Conservation (phyloP, 495 filamentous ascomycete species). For the Penicillium parvum region DNA sequence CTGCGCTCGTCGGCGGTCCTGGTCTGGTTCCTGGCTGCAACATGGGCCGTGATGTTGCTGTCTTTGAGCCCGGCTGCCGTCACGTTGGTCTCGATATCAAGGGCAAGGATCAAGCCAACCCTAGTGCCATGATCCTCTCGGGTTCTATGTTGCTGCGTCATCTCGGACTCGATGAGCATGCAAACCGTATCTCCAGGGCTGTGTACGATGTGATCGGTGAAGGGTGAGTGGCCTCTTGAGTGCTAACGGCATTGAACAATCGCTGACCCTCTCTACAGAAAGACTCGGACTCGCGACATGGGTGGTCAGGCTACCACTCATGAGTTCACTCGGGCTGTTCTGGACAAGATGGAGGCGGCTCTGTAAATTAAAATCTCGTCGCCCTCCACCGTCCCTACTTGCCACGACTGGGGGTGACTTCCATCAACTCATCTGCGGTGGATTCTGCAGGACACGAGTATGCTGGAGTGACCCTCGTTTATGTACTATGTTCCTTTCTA, state of each 20-base stretch:
- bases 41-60: slow-evolving; percentile 97
- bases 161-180: slow-evolving; percentile 93
- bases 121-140: slow-evolving; percentile 89
- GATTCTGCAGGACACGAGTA: slow-evolving; percentile 11
- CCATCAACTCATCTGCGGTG: slow-evolving; percentile 3
- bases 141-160: slow-evolving; percentile 96
- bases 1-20: slow-evolving; percentile 95
- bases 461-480: slow-evolving; percentile 19
- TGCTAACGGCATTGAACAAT: slow-evolving; percentile 10
- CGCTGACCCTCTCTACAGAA: slow-evolving; percentile 46
- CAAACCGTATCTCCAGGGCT: slow-evolving; percentile 95
- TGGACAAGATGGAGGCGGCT: slow-evolving; percentile 83
- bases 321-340: slow-evolving; percentile 89
- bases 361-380: slow-evolving; percentile 31
- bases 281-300: slow-evolving; percentile 89
- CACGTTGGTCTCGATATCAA: slow-evolving; percentile 99
- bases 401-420: slow-evolving; percentile 21
- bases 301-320: slow-evolving; percentile 84
- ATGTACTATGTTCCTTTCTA: slow-evolving; percentile 34
- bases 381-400: slow-evolving; percentile 12
- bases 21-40: slow-evolving; percentile 98
- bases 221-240: slow-evolving; percentile 61
- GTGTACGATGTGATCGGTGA: slow-evolving; percentile 95
- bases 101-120: slow-evolving; percentile 98
- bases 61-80: slow-evolving; percentile 97